These are phyloP conservation scores for Crucihimalaya himalaica DNA, from an alignment of 345 rosid genomes.

Conservation along the genomic window DNA sequence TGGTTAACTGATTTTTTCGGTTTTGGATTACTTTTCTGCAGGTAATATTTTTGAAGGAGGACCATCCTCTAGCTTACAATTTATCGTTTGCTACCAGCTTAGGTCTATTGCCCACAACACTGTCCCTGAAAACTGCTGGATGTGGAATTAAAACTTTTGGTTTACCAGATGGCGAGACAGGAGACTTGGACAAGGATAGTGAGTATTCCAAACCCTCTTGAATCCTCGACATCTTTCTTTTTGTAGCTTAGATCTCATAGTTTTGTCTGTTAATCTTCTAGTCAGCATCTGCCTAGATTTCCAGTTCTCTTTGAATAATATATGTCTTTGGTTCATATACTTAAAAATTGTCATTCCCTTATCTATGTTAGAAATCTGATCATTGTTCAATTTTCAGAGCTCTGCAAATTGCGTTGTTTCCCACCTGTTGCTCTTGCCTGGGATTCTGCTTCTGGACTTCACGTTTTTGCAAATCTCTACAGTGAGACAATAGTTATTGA, in stretches of 20 bases:
- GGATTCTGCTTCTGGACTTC: constrained; percentile 85
- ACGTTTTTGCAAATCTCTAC: constrained; percentile 70
- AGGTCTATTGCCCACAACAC: constrained; percentile 77
- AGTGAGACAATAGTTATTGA: constrained; percentile 71
- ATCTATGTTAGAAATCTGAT: background rate
- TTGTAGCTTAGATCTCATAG: constrained; percentile 7
- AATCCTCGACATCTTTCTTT: constrained; percentile 11
- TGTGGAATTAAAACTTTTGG: constrained; percentile 85
- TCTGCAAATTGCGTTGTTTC: constrained; percentile 96
- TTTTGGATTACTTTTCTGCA: constrained; percentile 46
- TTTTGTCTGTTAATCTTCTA: constrained; percentile 26
- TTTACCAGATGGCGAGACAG: constrained; percentile 74
- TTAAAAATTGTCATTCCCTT: background rate
- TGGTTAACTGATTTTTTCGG: constrained; percentile 33
- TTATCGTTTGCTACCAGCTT: constrained; percentile 78
- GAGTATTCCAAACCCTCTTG: constrained; percentile 40
- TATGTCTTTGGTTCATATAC: background rate
- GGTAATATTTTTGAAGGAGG: constrained; percentile 77
- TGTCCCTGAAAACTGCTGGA: constrained; percentile 75
- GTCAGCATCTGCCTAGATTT: constrained; percentile 1
- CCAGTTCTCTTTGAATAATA: constrained; percentile 5
- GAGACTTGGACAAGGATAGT: constrained; percentile 70
- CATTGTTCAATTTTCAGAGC: constrained; percentile 53
- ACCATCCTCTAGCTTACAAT: constrained; percentile 87
- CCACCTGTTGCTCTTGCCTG: constrained; percentile 98